Evolutionary conservation across 1,139 yeast genomes (phyloP), one percentile per base, ranked within the genome.

Genomic region (Eremothecium gossypii): DNA sequence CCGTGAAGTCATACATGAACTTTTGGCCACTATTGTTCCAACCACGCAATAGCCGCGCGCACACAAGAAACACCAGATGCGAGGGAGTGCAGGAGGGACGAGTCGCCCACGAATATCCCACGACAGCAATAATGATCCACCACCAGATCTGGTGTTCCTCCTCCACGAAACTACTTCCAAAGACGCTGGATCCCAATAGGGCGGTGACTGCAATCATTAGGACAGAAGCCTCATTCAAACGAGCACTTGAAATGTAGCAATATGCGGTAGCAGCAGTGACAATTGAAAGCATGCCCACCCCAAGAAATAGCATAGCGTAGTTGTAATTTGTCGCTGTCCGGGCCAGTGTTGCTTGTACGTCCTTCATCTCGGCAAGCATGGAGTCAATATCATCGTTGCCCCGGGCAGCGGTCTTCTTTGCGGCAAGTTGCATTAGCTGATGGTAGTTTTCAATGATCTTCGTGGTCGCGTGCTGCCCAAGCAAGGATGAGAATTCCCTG

Each of bases 111-210:
- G 51, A 50, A 6, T 39, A 14, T 10, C 44, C 35, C 3, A 51
- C 38, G 1, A 43, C 31, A 7, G 53, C 58, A 3, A 54, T 52
- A 2, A 53, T 30, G 12, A 79, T 68, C 73, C 91, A 82, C 84
- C 95, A 91, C 99, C 99, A 91, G 11, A 87, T 64, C 58, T 87
- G 96, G 57, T 91, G 95, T 56, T 91, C 99, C 60, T 91, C 99
- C 55, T 91, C 99, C n/a, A 91, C 83, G 49, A 87, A 69, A 23
- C 96, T 85, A 31, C 96, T 84, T 0, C 95, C 96, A 67, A 86
- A 85, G 60, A 83, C 48, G 8, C 77, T 67, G 17, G 76, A 3
- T 49, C 68, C 53, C 39, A 61, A 40, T 1, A 69, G 35, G 12
- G 60, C 36, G 2, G 67, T 58, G 14, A 59, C 41, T 26, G 50